Base-by-base conservation (phyloP, 495 filamentous ascomycete genomes). In the Trichoderma gamsii region DNA sequence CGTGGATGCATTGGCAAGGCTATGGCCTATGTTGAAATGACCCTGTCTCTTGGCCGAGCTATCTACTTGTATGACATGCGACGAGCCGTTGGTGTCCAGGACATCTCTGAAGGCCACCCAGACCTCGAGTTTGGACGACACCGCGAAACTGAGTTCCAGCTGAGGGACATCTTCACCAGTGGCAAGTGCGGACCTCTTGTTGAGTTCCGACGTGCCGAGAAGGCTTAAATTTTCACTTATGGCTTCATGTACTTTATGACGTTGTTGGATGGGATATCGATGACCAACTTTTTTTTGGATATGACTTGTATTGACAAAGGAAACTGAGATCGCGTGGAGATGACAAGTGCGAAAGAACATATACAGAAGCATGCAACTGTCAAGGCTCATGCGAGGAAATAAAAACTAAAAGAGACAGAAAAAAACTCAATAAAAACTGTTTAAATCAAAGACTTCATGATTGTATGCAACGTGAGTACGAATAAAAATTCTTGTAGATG, bases 1-100 rank as follows among this genome's bases (percentile, higher is more conserved):
- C 73, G 86, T 18, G 79, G 79, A 2, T 89, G 87, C 68, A 83
- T 89, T 27, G 88, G 86, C 2, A 87, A 86, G 72, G 79, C 79
- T 0, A 70, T 89, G 65, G 86, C 86, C 0, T 86, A 84, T 67
- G 72, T 83, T 44, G 81, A 83, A 74, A 79, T 87, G 76, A 79
- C 75, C 70, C 79, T 80, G 5, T 77, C 80, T 16, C 67, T 85
- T 35, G 84, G 81, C 29, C 69, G 84, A 12, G 73, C 80, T 51
- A 64, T 87, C 65, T 85, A 72, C 27, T 9, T 78, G 71, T 85
- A 83, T 68, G 83, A 86, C 67, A 43, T 86, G 67, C 73, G 81
- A 32, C 72, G 74, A 69, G 77, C 80, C 12, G 68, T 71, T 4
- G 81, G 79, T 4, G 75, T 79, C 12, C 68, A 43, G 13, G 81